phyloP scores from a whole-genome alignment of 169 alveolate genomes.

The Cryptosporidium felis region DNA sequence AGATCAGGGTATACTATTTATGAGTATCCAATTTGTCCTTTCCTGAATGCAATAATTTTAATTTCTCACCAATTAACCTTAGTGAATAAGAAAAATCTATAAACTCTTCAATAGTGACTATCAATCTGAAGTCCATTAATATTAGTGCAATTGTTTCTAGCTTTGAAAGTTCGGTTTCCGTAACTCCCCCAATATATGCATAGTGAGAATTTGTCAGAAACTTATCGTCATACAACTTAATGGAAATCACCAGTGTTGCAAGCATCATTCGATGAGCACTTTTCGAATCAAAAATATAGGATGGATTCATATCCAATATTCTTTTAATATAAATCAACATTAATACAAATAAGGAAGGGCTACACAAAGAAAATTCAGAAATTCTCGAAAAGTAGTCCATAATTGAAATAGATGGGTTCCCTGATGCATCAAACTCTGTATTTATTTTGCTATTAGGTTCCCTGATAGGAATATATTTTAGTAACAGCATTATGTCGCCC shows the following conservation, averaged over 20 bases:
- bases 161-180: conserved; percentile 27
- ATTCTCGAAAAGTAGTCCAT: conserved; percentile 36
- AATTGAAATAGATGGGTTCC: not conserved
- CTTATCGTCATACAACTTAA: conserved; percentile 54
- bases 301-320: conserved; percentile 34
- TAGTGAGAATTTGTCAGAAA: conserved; percentile 19
- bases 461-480: not conserved
- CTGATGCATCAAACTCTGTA: conserved; percentile 11
- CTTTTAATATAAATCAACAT: conserved; percentile 54
- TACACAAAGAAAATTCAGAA: conserved; percentile 27
- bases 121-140: conserved; percentile 20
- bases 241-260: conserved; percentile 20
- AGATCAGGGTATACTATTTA: not conserved
- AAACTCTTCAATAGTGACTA: conserved; percentile 42
- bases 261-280: conserved; percentile 51
- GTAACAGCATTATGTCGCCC: not conserved
- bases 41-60: not conserved
- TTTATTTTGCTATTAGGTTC: not conserved
- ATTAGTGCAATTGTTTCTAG: conserved; percentile 17
- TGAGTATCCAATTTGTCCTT: not conserved
- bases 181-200: conserved; percentile 58
- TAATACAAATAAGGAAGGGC: conserved; percentile 50
- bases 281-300: conserved; percentile 23
- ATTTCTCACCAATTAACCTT: conserved; percentile 4
- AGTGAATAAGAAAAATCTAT: conserved; percentile 15